Base-by-base conservation (phyloP, 164 flowering plant species). In the Aristolochia fimbriata region DNA sequence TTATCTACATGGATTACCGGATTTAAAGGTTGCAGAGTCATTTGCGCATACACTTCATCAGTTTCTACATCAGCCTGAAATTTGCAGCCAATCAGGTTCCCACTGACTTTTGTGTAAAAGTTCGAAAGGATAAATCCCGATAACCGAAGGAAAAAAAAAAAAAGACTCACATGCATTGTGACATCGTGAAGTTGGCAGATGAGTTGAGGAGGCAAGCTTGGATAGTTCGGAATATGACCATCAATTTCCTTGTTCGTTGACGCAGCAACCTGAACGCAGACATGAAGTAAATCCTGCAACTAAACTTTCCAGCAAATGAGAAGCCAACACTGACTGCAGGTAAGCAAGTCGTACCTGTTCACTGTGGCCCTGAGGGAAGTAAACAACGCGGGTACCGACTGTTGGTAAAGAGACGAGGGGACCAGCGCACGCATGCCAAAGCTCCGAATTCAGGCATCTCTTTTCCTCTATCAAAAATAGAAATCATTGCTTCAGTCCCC, bases 341-440 rank as follows among this genome's bases (percentile, higher is more conserved):
- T 19, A 52, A 33, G 15, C 23, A 46, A 55, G 23, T 27, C 37
- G 53, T 61, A 80, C 96, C 91, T 89, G 96, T 71, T 89, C 96
- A 23, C 94, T 86, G 24, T 89, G 96, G 53, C 96, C 96, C 80
- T 88, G 96, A 59, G 96, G 85, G 49, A 88, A 82, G 78, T 88
- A 88, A 59, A 88, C 92, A 58, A 88, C 96, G 0, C 86, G 84
- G 64, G 79, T 85, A 33, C 91, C 91, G 7, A 83, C 70, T 0
- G 85, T 76, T 3, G 94, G 96, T n/a, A 87, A 77, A 25, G 83
- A 86, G 57, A 89, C 94, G 13, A 89, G 81, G 19, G 96, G 96
- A 2, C 96, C 96, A 52, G 96, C 96, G 55, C 96, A 89, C 14
- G 96, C 96, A 77, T 89, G 94, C 96, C 96, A 89, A 57, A 88